Evolutionary conservation across 768 basidiomycete species (phyloP).

Genomic region (Leccinum longicurvipes): DNA sequence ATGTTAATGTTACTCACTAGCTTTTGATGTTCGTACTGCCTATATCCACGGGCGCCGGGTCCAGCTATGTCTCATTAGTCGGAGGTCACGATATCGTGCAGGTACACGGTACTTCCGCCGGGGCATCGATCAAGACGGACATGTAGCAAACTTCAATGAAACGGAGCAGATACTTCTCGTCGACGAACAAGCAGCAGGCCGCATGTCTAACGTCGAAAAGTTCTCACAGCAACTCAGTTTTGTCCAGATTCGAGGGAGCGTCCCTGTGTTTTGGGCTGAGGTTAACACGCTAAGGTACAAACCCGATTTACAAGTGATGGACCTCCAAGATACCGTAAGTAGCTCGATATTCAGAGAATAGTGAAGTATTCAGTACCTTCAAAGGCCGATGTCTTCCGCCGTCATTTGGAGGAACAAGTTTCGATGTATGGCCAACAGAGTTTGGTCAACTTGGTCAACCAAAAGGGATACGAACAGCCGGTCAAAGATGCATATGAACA

Average conservation of each 20-base stretch:
- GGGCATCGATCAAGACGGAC: conserved; percentile 83
- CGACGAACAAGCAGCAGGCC: conserved; percentile 50
- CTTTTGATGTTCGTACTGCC: conserved; percentile 78
- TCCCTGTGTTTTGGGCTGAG: conserved; percentile 96
- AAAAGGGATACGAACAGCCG: conserved; percentile 88
- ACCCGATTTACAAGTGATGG: conserved; percentile 96
- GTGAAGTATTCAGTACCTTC: conserved; percentile 1
- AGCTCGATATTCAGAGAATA: background rate
- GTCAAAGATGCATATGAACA: conserved; percentile 95
- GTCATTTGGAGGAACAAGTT: conserved; percentile 73
- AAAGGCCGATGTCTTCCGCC: conserved; percentile 66
- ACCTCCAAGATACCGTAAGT: conserved; percentile 78
- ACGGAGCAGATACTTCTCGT: conserved; percentile 91
- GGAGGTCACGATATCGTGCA: conserved; percentile 90
- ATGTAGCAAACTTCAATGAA: conserved; percentile 97
- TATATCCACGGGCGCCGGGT: conserved; percentile 76
- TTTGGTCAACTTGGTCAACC: conserved; percentile 90
- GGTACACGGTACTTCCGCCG: conserved; percentile 97
- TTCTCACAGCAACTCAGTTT: conserved; percentile 71
- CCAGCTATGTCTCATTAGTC: conserved; percentile 84
- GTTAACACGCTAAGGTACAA: conserved; percentile 94
- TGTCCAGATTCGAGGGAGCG: conserved; percentile 91
- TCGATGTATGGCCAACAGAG: conserved; percentile 72
- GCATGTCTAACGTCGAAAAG: conserved; percentile 41
- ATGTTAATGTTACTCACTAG: conserved; percentile 38